Percentiles rank a stretch among this genome's conserved stretches.
Evolutionary conservation across 192 early-diverging fungal species (phyloP).

Genomic region (Powellomyces hirtus): DNA sequence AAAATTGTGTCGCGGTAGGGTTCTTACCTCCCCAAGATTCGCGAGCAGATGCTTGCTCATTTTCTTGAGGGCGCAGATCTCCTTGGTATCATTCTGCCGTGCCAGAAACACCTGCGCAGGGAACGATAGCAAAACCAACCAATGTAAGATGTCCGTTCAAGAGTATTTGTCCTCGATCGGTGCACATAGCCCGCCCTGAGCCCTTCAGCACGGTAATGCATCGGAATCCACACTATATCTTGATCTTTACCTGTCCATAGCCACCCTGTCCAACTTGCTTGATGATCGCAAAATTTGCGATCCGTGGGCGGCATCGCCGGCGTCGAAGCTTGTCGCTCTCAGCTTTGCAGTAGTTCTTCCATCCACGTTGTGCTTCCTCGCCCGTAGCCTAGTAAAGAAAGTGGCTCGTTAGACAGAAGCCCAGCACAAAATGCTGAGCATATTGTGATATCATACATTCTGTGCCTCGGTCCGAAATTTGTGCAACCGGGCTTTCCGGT

Average conservation of each 20-base stretch:
- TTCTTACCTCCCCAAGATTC: conserved; percentile 59
- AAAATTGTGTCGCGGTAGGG: neutral
- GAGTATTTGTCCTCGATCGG: too few relatives aligned
- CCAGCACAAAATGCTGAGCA: too few relatives aligned
- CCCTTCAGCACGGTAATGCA: too few relatives aligned
- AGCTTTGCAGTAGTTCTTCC: conserved; percentile 53
- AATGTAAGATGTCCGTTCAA: too few relatives aligned
- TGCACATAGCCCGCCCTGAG: too few relatives aligned
- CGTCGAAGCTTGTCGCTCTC: conserved; percentile 64
- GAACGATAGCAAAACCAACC: too few relatives aligned
- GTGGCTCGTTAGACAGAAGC: too few relatives aligned
- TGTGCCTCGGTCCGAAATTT: conserved; percentile 51
- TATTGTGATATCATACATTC: too few relatives aligned
- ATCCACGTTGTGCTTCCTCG: conserved; percentile 52
- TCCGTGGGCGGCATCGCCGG: conserved; percentile 64
- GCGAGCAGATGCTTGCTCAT: conserved; percentile 70
- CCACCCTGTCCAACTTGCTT: conserved; percentile 78
- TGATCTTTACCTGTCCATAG: conserved; percentile 65
- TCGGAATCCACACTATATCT: too few relatives aligned
- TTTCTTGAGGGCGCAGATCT: conserved; percentile 73
- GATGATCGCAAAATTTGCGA: conserved; percentile 67
- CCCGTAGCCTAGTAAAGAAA: conserved; percentile 44
- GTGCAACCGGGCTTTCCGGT: conserved; percentile 56
- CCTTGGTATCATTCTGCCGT: conserved; percentile 65
- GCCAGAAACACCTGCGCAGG: conserved; percentile 68